Conservation (phyloP, 1,284 basidiomycete genomes). For the Hemileccinum hortonii region DNA sequence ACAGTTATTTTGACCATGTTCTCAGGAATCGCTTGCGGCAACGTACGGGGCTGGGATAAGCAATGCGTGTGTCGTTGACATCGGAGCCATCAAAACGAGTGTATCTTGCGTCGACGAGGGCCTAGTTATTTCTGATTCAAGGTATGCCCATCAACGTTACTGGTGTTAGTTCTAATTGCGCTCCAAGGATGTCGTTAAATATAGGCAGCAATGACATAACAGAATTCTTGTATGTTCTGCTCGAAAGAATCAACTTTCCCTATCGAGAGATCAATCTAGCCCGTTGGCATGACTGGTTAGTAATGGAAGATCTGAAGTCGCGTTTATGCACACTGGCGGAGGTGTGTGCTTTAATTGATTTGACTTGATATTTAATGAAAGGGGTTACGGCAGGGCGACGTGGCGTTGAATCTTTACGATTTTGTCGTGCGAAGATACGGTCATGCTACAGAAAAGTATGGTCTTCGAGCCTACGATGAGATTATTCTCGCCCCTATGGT, state of each 20-base stretch:
- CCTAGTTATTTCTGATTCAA: slow-evolving; percentile 82
- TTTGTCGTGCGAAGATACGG: slow-evolving; percentile 82
- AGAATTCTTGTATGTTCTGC: slow-evolving; percentile 79
- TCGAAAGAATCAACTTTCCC: slow-evolving; percentile 84
- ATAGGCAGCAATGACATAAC: slow-evolving; percentile 96
- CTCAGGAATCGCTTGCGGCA: slow-evolving; percentile 86
- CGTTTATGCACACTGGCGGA: slow-evolving; percentile 82
- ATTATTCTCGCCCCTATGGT: slow-evolving; percentile 94
- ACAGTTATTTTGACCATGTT: neutral
- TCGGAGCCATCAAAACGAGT: slow-evolving; percentile 83
- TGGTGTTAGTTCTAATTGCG: slow-evolving; percentile 7
- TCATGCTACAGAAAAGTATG: slow-evolving; percentile 83
- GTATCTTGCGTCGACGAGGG: slow-evolving; percentile 97
- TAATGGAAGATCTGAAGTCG: slow-evolving; percentile 87
- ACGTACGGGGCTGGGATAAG: slow-evolving; percentile 96
- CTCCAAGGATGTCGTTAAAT: slow-evolving; percentile 71
- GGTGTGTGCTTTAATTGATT: slow-evolving; percentile 44
- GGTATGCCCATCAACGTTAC: slow-evolving; percentile 47
- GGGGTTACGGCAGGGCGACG: slow-evolving; percentile 65
- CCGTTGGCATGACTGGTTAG: slow-evolving; percentile 79
- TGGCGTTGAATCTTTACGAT: slow-evolving; percentile 86
- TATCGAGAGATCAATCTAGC: slow-evolving; percentile 81
- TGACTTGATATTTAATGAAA: slow-evolving; percentile 1
- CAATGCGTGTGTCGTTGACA: slow-evolving; percentile 92
- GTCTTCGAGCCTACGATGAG: slow-evolving; percentile 92